Evolutionary conservation across 2,329 filamentous ascomycete species (phyloP).

Genomic region (Microsporum audouinii): DNA sequence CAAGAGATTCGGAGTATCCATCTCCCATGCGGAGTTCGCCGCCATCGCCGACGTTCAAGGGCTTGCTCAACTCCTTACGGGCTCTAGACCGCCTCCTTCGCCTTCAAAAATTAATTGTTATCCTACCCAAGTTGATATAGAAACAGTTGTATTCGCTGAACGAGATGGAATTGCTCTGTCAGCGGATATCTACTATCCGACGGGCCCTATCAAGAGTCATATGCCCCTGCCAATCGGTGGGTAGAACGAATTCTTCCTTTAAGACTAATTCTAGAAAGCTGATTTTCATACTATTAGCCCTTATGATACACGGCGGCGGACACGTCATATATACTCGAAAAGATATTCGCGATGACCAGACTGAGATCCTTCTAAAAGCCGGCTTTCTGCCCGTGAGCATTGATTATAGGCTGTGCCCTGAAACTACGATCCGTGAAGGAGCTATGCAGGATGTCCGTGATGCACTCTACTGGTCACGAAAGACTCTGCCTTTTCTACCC

Average conservation of each 20-base stretch:
- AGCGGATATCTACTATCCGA: conserved; percentile 2
- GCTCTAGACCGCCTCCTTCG: neutral
- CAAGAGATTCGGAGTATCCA: neutral
- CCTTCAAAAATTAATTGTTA: neutral
- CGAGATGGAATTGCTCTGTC: neutral
- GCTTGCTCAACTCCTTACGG: neutral
- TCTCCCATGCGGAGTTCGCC: neutral
- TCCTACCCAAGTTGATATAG: neutral
- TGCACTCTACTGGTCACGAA: conserved; percentile 31
- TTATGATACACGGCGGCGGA: conserved; percentile 2
- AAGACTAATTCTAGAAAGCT: neutral
- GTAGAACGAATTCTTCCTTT: neutral
- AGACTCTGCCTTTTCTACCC: conserved; percentile 22
- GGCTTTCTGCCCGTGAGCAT: conserved; percentile 40
- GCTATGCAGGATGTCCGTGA: conserved; percentile 35
- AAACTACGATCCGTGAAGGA: conserved; percentile 35
- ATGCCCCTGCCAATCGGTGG: neutral
- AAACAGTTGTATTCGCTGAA: conserved; percentile 2
- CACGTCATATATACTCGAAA: neutral
- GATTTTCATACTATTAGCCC: neutral
- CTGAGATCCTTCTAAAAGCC: conserved; percentile 25
- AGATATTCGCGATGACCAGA: conserved; percentile 22
- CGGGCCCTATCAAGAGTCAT: neutral
- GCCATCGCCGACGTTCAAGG: neutral
- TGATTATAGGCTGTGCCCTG: conserved; percentile 43